phyloP scores from a whole-genome alignment of 139 green algal genomes.

The Picochlorum sp. region DNA sequence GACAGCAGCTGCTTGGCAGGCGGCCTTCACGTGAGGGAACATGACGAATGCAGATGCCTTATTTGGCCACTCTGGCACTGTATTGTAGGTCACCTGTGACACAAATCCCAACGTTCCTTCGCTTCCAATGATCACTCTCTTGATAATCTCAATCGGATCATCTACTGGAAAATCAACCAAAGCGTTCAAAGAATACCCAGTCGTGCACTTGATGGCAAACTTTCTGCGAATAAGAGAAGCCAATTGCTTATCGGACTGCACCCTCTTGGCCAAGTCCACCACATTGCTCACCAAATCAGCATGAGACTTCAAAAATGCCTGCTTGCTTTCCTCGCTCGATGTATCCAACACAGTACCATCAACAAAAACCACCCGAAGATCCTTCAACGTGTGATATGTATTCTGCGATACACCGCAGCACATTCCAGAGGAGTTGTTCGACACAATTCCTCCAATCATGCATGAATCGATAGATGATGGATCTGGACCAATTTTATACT shows the following conservation, averaged over 20 bases:
- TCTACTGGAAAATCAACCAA: constrained; percentile 86
- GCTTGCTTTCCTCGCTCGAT: constrained; percentile 53
- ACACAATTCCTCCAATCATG: constrained; percentile 91
- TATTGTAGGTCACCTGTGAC: constrained; percentile 82
- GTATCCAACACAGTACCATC: constrained; percentile 95
- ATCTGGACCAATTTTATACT: constrained; percentile 98
- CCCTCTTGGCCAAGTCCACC: constrained; percentile 45
- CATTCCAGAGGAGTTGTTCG: constrained; percentile 97
- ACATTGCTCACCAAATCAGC: constrained; percentile 67
- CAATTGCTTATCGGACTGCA: constrained; percentile 75
- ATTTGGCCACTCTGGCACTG: constrained; percentile 79
- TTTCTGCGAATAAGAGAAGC: constrained; percentile 86
- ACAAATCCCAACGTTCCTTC: constrained; percentile 95
- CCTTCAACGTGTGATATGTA: constrained; percentile 91
- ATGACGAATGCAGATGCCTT: constrained; percentile 85
- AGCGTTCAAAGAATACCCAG: constrained; percentile 82
- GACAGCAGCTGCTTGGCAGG: constrained; percentile 64
- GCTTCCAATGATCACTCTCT: constrained; percentile 84
- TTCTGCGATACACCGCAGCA: constrained; percentile 94
- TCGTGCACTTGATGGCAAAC: constrained; percentile 99
- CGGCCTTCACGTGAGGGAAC: constrained; percentile 79
- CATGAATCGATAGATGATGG: constrained; percentile 90
- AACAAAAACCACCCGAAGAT: constrained; percentile 88
- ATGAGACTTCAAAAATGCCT: constrained; percentile 71
- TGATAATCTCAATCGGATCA: constrained; percentile 95